phyloP scores from a whole-genome alignment of 2,329 filamentous ascomycete species.

The Coccinonectria pachysandricola region DNA sequence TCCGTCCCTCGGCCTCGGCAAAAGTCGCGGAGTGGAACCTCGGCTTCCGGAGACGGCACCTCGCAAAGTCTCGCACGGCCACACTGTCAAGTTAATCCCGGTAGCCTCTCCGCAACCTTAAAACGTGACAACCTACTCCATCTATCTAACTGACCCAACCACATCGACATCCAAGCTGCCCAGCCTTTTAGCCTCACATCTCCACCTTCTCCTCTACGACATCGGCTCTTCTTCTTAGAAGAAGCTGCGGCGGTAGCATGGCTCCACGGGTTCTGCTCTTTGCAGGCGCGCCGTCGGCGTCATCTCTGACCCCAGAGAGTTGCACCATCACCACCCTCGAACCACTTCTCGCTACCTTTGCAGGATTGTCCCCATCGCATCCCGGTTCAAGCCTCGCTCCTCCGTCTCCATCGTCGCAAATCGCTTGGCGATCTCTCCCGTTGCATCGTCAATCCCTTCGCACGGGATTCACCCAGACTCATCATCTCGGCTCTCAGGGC shows the following conservation, averaged over 20 bases:
- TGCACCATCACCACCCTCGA: conserved; percentile 22
- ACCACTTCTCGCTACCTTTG: conserved; percentile 16
- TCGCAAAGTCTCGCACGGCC: no score
- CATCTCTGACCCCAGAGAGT: conserved; percentile 17
- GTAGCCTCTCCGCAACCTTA: neutral
- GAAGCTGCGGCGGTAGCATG: no score
- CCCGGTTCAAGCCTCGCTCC: neutral
- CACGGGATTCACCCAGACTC: conserved; percentile 43
- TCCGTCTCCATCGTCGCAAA: conserved; percentile 24
- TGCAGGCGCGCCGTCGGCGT: conserved; percentile 24
- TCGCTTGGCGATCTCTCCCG: conserved; percentile 45
- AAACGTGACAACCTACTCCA: no score
- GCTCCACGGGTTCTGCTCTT: conserved; percentile 28
- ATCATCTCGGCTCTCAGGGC: conserved; percentile 26
- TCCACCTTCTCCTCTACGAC: neutral
- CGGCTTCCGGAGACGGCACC: conserved; percentile 1
- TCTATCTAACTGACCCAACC: no score
- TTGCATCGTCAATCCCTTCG: conserved; percentile 34
- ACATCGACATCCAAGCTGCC: neutral
- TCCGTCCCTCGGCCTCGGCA: conserved; percentile 1
- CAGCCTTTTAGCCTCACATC: neutral
- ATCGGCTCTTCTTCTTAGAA: no score
- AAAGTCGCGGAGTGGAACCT: neutral
- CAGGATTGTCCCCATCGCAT: conserved; percentile 9
- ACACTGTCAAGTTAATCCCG: no score